phyloP scores from a whole-genome alignment of 805 yeast genomes.

The Ogataea allantospora region DNA sequence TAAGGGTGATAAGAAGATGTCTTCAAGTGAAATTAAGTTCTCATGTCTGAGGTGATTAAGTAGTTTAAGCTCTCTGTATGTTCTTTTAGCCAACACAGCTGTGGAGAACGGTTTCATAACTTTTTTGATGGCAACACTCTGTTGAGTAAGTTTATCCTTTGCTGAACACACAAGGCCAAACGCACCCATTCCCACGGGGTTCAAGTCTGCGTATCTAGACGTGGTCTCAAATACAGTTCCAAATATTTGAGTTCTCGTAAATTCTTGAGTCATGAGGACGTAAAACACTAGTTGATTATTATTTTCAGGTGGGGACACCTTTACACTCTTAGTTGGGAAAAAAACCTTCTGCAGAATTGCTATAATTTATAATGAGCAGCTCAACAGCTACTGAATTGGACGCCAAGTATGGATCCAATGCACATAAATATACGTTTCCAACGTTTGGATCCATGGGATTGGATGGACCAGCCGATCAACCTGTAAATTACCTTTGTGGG shows the following conservation, averaged over 20 bases:
- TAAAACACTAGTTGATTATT: slow-evolving; percentile 5
- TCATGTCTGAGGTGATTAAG: slow-evolving; percentile 93
- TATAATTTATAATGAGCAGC: neutral
- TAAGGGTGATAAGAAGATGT: slow-evolving; percentile 88
- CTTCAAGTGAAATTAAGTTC: slow-evolving; percentile 88
- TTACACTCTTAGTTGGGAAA: slow-evolving; percentile 4
- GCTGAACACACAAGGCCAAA: slow-evolving; percentile 98
- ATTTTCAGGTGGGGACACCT: slow-evolving; percentile 3
- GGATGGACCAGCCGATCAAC: slow-evolving; percentile 19
- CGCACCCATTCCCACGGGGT: slow-evolving; percentile 99
- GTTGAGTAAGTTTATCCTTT: slow-evolving; percentile 82
- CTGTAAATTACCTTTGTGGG: slow-evolving; percentile 74
- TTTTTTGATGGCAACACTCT: slow-evolving; percentile 95
- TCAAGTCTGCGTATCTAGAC: slow-evolving; percentile 81
- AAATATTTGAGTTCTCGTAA: slow-evolving; percentile 80
- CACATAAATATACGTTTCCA: slow-evolving; percentile 60
- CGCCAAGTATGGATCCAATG: slow-evolving; percentile 36
- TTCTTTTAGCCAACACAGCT: slow-evolving; percentile 91
- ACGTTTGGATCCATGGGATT: slow-evolving; percentile 63
- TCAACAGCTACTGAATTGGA: slow-evolving; percentile 39
- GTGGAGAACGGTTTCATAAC: slow-evolving; percentile 97
- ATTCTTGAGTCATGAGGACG: slow-evolving; percentile 36
- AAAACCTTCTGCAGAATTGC: neutral
- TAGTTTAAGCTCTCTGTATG: slow-evolving; percentile 91
- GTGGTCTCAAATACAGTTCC: slow-evolving; percentile 96